phyloP scores from a whole-genome alignment of 1,284 basidiomycete species.

The Waitea zeae region DNA sequence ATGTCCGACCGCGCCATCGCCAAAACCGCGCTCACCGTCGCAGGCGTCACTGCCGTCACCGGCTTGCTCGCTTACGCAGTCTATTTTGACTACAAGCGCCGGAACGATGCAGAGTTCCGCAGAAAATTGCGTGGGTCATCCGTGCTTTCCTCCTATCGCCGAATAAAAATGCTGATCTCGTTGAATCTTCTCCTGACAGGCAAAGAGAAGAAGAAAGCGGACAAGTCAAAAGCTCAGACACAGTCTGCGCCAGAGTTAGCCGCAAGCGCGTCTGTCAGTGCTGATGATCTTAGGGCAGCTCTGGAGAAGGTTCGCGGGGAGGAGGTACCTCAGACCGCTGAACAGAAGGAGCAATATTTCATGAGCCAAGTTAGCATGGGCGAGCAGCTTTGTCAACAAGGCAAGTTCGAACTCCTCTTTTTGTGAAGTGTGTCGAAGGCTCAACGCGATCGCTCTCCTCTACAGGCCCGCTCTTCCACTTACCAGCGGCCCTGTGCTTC shows the following conservation, averaged over 20 bases:
- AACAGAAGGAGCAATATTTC: conserved; percentile 79
- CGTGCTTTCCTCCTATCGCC: conserved; percentile 4
- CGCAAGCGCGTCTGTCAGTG: conserved; percentile 20
- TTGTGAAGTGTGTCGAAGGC: too few relatives aligned
- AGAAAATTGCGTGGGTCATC: conserved; percentile 64
- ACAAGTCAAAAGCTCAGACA: conserved; percentile 55
- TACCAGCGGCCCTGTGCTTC: conserved; percentile 80
- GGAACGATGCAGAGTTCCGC: conserved; percentile 80
- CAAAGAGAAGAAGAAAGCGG: conserved; percentile 80
- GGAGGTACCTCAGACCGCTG: conserved; percentile 44
- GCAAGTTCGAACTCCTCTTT: too few relatives aligned
- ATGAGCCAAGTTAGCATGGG: conserved; percentile 80
- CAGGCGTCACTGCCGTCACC: conserved; percentile 44
- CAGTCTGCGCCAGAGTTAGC: too few relatives aligned
- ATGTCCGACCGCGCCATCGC: too few relatives aligned
- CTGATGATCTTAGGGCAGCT: conserved; percentile 39
- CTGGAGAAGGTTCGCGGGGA: conserved; percentile 48
- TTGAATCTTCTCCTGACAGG: conserved; percentile 26
- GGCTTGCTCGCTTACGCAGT: conserved; percentile 64
- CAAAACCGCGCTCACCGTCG: conserved; percentile 30
- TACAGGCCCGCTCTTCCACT: conserved; percentile 59
- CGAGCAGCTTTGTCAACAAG: conserved; percentile 69
- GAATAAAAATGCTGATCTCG: too few relatives aligned
- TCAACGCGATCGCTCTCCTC: too few relatives aligned
- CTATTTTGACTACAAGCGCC: conserved; percentile 92